Conservation (phyloP, 2,329 filamentous ascomycete species). For the Penicillium fuscoglaucum region DNA sequence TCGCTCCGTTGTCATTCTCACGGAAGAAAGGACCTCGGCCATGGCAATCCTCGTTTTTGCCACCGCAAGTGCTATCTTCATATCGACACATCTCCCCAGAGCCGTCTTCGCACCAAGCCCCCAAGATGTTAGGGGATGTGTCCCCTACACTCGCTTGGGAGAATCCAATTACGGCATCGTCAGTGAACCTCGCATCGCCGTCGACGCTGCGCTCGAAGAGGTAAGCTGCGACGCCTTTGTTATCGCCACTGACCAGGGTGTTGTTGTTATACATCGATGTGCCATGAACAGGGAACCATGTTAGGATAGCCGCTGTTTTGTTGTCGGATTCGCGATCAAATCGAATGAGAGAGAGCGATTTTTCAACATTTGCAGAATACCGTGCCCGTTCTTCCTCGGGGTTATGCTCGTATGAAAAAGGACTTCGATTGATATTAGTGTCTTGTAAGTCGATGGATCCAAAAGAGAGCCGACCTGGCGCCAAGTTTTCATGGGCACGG, state of each 20-base stretch:
- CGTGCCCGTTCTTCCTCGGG: constrained; percentile 70
- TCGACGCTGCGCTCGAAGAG: constrained; percentile 72
- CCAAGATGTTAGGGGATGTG: constrained; percentile 82
- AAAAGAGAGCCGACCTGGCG: constrained; percentile 68
- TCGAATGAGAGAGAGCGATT: constrained; percentile 74
- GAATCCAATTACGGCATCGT: constrained; percentile 83
- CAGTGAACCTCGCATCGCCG: constrained; percentile 55
- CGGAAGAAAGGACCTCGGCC: constrained; percentile 50
- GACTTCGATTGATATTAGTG: constrained; percentile 85
- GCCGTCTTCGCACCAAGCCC: constrained; percentile 87
- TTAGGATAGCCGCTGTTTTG: constrained; percentile 77
- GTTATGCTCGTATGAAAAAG: constrained; percentile 85
- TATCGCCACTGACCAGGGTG: constrained; percentile 88
- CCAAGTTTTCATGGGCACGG: constrained; percentile 71
- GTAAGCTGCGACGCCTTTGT: constrained; percentile 89
- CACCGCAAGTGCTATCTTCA: constrained; percentile 76
- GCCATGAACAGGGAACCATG: constrained; percentile 90
- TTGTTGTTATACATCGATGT: constrained; percentile 91
- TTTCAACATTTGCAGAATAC: constrained; percentile 69
- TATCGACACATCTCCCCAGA: constrained; percentile 56
- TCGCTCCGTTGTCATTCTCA: constrained; percentile 47
- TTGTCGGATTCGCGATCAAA: constrained; percentile 73
- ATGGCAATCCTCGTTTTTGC: constrained; percentile 46
- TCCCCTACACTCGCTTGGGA: constrained; percentile 91
- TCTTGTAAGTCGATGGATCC: constrained; percentile 69